Conservation (phyloP, 352 stramenopile genomes). For the Bremia lactucae region DNA sequence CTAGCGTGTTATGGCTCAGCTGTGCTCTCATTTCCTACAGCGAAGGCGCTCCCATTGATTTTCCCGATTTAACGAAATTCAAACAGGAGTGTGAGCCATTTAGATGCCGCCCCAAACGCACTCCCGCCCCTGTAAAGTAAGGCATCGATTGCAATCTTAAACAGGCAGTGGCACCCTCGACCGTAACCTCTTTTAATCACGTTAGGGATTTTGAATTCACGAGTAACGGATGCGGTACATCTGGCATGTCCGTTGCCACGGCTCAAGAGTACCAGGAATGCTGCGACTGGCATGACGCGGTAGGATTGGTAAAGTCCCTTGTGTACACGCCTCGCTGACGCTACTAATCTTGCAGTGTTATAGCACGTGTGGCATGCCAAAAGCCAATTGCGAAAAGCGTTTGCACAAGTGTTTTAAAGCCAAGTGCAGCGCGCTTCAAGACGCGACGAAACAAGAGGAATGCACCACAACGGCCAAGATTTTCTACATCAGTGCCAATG, state of each 20-base stretch:
- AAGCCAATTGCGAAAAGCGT: constrained; percentile 51
- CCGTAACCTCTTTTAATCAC: neutral
- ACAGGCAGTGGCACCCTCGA: constrained; percentile 8
- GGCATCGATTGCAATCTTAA: neutral
- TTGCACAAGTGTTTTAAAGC: constrained; percentile 66
- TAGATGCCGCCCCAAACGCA: constrained; percentile 19
- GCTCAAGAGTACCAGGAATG: constrained; percentile 48
- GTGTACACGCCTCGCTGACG: neutral
- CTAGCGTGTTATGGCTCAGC: constrained; percentile 12
- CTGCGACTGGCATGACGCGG: constrained; percentile 75
- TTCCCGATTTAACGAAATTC: constrained; percentile 25
- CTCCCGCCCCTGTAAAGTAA: constrained; percentile 14
- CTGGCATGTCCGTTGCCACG: constrained; percentile 36
- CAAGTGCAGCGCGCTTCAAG: constrained; percentile 26
- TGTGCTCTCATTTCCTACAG: constrained; percentile 8
- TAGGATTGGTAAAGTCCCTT: constrained; percentile 12
- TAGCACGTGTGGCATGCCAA: constrained; percentile 69
- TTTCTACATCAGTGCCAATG: constrained; percentile 50
- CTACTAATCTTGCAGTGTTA: constrained; percentile 40
- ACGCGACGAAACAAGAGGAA: constrained; percentile 20
- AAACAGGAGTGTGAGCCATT: constrained; percentile 32
- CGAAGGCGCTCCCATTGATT: constrained; percentile 7
- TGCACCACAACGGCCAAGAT: constrained; percentile 57
- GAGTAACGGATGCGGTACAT: constrained; percentile 64
- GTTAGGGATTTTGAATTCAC: constrained; percentile 64